Evolutionary conservation across 345 rosid species (phyloP), one percentile per base, ranked within the genome.

Genomic region (Linum tenue): DNA sequence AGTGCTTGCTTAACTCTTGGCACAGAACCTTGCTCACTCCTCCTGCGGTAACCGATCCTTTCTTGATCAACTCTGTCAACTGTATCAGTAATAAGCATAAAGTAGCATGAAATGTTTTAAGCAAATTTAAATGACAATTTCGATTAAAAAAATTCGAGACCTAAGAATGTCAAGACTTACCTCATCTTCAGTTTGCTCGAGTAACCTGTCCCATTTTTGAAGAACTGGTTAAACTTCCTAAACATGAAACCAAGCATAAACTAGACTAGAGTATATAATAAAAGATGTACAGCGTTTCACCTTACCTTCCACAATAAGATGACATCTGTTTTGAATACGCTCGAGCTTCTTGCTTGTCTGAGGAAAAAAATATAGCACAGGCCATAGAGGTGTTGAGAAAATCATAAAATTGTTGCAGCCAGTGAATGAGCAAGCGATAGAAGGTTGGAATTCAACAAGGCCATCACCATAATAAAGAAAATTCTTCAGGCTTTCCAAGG

Each of bases 161-260:
- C 60, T 59, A 35, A 58, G 63, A 48, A 55, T 38, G 55, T 42
- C 62, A 60, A 60, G 43, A 60, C 75, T 79, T 70, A 85, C 99
- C 90, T 86, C 89, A 68, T 90, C 99, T 85, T 94, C 99, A 15
- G 86, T 85, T 67, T 90, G 91, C 85, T 94, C 92, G 44, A 90
- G 84, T 69, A 94, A 85, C 77, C 97, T 88, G 79, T 69, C 62
- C 42, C 58, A 71, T 60, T 39, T 60, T 36, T 56, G 68, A 64
- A 69, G 71, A 37, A 31, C 6, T 15, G 38, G 59, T 63, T 57
- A 63, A 51, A 59, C 50, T 53, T 12, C 39, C 64, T 44, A 42
- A 60, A 22, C 37, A 5, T 65, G 35, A 37, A 37, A 69, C n/a
- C 57, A 37, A 64, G 53, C 15, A 55, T 40, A 3, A 44, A 8